These are phyloP conservation scores for Fragilaria crotonensis DNA, from an alignment of 108 stramenopile species.

Conservation along the genomic window DNA sequence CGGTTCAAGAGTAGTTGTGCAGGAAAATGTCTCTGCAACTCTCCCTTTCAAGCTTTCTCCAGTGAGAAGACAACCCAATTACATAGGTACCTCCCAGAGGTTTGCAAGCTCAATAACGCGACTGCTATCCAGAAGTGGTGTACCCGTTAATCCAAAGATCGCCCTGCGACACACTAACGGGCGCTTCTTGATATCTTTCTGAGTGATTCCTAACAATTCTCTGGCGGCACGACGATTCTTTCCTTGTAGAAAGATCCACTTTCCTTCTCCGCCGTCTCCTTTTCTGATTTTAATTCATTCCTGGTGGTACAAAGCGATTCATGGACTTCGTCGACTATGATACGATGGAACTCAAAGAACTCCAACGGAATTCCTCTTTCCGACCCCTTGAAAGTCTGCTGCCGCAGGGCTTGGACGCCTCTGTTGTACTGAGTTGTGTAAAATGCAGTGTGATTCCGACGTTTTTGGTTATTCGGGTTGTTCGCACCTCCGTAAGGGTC, in stretches of 20 bases:
- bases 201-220: slow-evolving; percentile 59
- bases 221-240: slow-evolving; percentile 55
- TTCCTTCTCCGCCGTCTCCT: slow-evolving; percentile 15
- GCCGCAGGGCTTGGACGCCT: slow-evolving; percentile 44
- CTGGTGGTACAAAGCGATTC: slow-evolving; percentile 51
- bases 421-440: slow-evolving; percentile 50
- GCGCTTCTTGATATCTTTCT: slow-evolving; percentile 39
- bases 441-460: slow-evolving; percentile 43
- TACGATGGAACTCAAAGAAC: slow-evolving; percentile 65
- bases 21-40: slow-evolving; percentile 57
- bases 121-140: slow-evolving; percentile 62
- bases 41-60: slow-evolving; percentile 63
- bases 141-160: slow-evolving; percentile 70
- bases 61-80: slow-evolving; percentile 50
- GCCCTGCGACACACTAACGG: slow-evolving; percentile 40
- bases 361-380: slow-evolving; percentile 68
- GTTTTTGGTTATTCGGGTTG: slow-evolving; percentile 35
- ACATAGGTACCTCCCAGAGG: slow-evolving; percentile 65
- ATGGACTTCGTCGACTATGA: slow-evolving; percentile 75
- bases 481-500: slow-evolving; percentile 53
- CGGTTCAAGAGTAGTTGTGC: slow-evolving; percentile 43
- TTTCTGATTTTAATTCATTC: slow-evolving; percentile 31
- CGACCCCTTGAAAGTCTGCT: slow-evolving; percentile 31
- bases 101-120: slow-evolving; percentile 70
- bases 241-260: slow-evolving; percentile 25